phyloP scores from a whole-genome alignment of 192 early-diverging fungal species.

The Mortierella alpina region DNA sequence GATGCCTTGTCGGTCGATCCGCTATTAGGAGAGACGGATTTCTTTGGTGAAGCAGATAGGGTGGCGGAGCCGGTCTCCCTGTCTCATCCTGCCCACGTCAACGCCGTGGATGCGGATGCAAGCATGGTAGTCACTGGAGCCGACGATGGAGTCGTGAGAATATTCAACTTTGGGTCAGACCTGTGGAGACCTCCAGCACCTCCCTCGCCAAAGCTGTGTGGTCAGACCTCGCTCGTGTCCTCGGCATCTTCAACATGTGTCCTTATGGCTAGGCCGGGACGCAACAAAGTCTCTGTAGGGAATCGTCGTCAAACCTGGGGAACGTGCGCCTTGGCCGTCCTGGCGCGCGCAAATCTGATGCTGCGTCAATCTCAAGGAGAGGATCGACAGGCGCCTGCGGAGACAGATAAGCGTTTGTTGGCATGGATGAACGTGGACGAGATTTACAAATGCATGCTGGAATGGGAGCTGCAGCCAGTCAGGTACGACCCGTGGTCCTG shows the following conservation, averaged over 20 bases:
- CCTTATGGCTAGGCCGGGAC: conserved; percentile 34
- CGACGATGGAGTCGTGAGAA: conserved; percentile 35
- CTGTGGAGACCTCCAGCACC: conserved; percentile 37
- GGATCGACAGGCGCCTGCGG: neutral
- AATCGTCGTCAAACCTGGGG: conserved; percentile 50
- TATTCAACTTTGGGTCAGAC: conserved; percentile 44
- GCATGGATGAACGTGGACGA: conserved; percentile 52
- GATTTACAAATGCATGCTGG: conserved; percentile 44
- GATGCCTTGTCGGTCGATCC: neutral
- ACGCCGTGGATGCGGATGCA: conserved; percentile 32
- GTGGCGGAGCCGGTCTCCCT: conserved; percentile 30
- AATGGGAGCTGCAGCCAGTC: conserved; percentile 45
- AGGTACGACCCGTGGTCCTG: conserved; percentile 13
- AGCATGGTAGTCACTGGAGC: conserved; percentile 39
- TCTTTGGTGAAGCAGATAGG: neutral
- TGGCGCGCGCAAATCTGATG: conserved; percentile 14
- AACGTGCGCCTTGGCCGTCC: conserved; percentile 32
- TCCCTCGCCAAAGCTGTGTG: conserved; percentile 41
- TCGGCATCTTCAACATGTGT: conserved; percentile 35
- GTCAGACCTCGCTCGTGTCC: conserved; percentile 39
- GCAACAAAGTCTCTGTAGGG: conserved; percentile 35
- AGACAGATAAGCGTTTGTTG: neutral
- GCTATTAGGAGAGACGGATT: neutral
- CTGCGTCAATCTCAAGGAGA: neutral
- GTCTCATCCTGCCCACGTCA: conserved; percentile 12